Base-by-base conservation (phyloP, 2,329 filamentous ascomycete species). In the Sclerotinia spermophila region DNA sequence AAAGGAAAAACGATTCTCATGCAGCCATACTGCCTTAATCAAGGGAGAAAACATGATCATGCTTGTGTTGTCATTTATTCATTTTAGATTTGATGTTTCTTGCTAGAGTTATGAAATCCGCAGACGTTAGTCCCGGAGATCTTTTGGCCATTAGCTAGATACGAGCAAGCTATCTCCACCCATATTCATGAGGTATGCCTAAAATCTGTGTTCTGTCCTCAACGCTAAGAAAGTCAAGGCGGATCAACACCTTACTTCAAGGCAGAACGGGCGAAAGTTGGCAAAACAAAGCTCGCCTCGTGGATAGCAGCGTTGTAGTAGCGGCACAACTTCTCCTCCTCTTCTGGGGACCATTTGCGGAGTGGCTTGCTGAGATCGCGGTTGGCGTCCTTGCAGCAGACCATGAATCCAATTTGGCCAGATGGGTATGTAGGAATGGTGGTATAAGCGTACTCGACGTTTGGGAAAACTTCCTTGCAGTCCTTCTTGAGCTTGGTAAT, bases 401-500 rank as follows among this genome's bases (percentile, higher is more conserved):
- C 93, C 94, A 99, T 97, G 90, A 99, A 99, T 81, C 96, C 96
- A 80, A 99, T 99, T 86, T 99, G 96, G 81, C 96, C 96, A 71
- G 93, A 97, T 76, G 96, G 96, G 87, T 99, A 99, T 81, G 96
- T 99, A 72, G 96, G 96, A 83, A 99, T 99, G 79, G 95, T 98
- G 80, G 95, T 98, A 89, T 97, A 99, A 78, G 92, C 96, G 85
- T 98, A 99, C 85, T 99, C 96, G 82, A 92, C 96, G 74, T 93
- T 92, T 75, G 96, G 94, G 90, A 99, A 99, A 82, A 99, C 92
- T 83, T 96, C 91, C 82, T 91, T 91, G 91, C 95, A 97, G 80
- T 94, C 89, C 87, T 97, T 94, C 89, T 97, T 97, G 80, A 99
- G 91, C 85, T 95, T 89, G 81, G 90, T 89, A 84, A 99, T 99